Evolutionary conservation across 352 stramenopile genomes (phyloP).

Genomic region (Globisporangium recalcitrans): DNA sequence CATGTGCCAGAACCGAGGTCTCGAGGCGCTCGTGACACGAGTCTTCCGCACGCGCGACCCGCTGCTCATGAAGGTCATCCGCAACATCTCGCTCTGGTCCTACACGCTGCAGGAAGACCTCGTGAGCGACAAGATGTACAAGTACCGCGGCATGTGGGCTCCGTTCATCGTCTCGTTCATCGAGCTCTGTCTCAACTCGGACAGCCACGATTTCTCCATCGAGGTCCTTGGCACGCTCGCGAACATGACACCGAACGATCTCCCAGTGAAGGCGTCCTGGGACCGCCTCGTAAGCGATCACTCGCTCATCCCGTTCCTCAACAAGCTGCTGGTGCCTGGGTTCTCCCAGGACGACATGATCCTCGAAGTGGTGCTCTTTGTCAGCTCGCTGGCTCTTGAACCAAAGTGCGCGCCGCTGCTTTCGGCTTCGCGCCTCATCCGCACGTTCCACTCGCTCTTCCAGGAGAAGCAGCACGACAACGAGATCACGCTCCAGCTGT

Average conservation of each 20-base stretch:
- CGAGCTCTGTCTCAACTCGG: constrained; percentile 71
- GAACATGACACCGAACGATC: constrained; percentile 90
- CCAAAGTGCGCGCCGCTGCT: constrained; percentile 78
- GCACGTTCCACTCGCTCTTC: constrained; percentile 75
- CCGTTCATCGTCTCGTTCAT: constrained; percentile 87
- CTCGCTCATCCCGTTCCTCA: constrained; percentile 84
- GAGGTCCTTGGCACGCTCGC: constrained; percentile 91
- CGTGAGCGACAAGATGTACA: constrained; percentile 84
- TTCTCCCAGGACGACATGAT: constrained; percentile 92
- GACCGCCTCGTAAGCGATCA: constrained; percentile 86
- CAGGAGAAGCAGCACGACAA: constrained; percentile 86
- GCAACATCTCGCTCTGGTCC: constrained; percentile 91
- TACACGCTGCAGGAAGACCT: constrained; percentile 88
- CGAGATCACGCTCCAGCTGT: constrained; percentile 75
- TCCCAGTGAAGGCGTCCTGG: constrained; percentile 87
- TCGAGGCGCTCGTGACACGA: constrained; percentile 87
- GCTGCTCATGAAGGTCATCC: constrained; percentile 93
- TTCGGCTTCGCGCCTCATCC: constrained; percentile 61
- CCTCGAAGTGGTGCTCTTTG: constrained; percentile 87
- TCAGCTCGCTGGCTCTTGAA: constrained; percentile 75
- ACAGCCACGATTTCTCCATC: constrained; percentile 92
- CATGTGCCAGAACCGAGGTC: constrained; percentile 84
- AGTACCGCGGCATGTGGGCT: constrained; percentile 91
- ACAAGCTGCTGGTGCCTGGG: constrained; percentile 88
- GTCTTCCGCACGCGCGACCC: constrained; percentile 86